Evolutionary conservation across 352 stramenopile species (phyloP), one percentile per base, ranked within the genome.

Genomic region (Globisporangium spinosum): DNA sequence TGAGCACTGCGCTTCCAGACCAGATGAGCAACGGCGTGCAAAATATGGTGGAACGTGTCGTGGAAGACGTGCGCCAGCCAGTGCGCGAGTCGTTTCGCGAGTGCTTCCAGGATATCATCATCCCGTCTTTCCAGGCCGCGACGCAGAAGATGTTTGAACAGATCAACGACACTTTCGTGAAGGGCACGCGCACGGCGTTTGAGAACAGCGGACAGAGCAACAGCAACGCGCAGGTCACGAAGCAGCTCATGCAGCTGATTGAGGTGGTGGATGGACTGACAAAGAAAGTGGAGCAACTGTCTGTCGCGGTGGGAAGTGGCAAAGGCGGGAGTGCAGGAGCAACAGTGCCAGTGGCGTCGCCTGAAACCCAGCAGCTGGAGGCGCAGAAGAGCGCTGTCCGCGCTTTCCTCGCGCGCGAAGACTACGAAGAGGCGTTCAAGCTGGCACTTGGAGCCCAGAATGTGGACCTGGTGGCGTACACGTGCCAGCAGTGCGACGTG

Each of bases 141-240:
- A 95, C 87, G 12, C 87, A 95, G 66, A 93, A 93, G 67, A 95
- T 95, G 87, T 95, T 95, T 68, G 87, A 95, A 66, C 87, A 95
- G 64, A 95, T 95, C 59, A 89, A 93, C 58, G 82, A 89, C 61
- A 90, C 87, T 12, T 90, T 95, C 34, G 75, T 93, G 4, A 82
- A 92, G 62, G 87, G 87, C 12, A 89, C 85, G 27, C 78, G 78
- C 13, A 82, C 69, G 62, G 82, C 86, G 38, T 83, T 89, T 66
- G 83, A 87, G 54, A 77, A 73, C 49, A 91, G 77, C 57, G 78
- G 76, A 0, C 78, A 89, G 58, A 82, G 67, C 56, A 79, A 65
- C 6, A 83, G 79, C 55, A 90, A 89, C 58, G 70, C 77, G 0
- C 86, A 90, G 69, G 79, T 93, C 6, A 72, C 73, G 22, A 76